Conservation (phyloP, 352 stramenopile genomes). For the Saprolegnia parasitica region DNA sequence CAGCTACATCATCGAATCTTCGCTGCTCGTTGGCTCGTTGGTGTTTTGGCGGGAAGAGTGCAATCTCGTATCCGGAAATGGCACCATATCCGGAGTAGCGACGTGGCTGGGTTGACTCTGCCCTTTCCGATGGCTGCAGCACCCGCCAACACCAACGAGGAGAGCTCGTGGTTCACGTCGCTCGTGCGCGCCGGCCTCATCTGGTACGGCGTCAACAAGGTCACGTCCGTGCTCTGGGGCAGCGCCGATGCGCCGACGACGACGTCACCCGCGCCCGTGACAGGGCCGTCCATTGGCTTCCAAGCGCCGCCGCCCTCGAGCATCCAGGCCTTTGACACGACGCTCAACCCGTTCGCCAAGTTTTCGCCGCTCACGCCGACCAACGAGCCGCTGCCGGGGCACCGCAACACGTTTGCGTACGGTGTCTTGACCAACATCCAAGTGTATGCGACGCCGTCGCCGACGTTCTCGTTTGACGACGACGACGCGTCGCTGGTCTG, state of each 20-base stretch:
- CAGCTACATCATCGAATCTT: background rate
- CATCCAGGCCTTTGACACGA: conserved; percentile 12
- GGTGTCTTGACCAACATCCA: conserved; percentile 11
- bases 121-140: conserved; percentile 6
- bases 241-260: conserved; percentile 25
- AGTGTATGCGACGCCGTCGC: conserved; percentile 15
- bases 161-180: conserved; percentile 20
- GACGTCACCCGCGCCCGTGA: conserved; percentile 21
- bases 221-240: conserved; percentile 39
- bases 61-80: background rate
- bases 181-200: conserved; percentile 70
- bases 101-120: background rate
- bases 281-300: background rate
- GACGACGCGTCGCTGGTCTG: conserved; percentile 61
- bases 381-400: conserved; percentile 9
- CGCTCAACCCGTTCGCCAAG: conserved; percentile 19
- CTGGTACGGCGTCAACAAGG: conserved; percentile 74
- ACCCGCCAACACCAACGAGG: background rate
- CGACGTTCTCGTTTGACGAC: conserved; percentile 44
- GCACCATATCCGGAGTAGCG: conserved; percentile 6
- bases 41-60: background rate
- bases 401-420: conserved; percentile 40
- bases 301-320: conserved; percentile 2
- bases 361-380: conserved; percentile 12
- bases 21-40: background rate